phyloP scores from a whole-genome alignment of 2,329 filamentous ascomycete genomes.

The Colletotrichum lupini region DNA sequence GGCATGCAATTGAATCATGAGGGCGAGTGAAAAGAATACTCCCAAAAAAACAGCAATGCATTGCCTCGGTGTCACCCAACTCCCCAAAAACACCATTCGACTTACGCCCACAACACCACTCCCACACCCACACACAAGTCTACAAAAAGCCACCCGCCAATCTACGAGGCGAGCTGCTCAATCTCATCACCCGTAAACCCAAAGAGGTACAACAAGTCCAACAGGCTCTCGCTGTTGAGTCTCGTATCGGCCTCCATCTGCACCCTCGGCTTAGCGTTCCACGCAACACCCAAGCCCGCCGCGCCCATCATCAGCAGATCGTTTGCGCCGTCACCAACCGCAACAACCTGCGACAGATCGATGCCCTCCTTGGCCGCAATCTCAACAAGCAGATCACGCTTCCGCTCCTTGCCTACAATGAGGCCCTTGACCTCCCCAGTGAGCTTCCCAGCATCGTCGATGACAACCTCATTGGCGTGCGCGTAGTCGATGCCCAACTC shows the following conservation, averaged over 20 bases:
- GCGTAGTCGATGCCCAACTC: conserved; percentile 89
- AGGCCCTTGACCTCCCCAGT: conserved; percentile 78
- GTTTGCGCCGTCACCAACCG: conserved; percentile 85
- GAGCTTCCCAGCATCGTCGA: conserved; percentile 67
- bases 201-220: conserved; percentile 80
- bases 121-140: neutral
- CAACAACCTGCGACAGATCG: conserved; percentile 73
- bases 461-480: conserved; percentile 84
- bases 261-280: conserved; percentile 86
- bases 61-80: neutral
- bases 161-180: conserved; percentile 52
- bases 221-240: conserved; percentile 76
- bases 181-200: conserved; percentile 77
- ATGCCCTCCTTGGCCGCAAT: conserved; percentile 77
- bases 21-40: neutral
- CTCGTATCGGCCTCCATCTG: conserved; percentile 80
- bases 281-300: conserved; percentile 82
- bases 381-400: conserved; percentile 76
- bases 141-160: conserved; percentile 9
- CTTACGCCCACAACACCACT: conserved; percentile 1
- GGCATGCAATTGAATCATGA: neutral
- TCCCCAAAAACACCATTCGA: conserved; percentile 18
- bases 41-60: neutral
- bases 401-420: conserved; percentile 82
- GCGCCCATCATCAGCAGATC: conserved; percentile 83